Percentiles rank a stretch among this genome's conserved stretches.
Evolutionary conservation across 176 grass and related monocot species (phyloP).

Genomic region (Hsuehochloa calcarea): DNA sequence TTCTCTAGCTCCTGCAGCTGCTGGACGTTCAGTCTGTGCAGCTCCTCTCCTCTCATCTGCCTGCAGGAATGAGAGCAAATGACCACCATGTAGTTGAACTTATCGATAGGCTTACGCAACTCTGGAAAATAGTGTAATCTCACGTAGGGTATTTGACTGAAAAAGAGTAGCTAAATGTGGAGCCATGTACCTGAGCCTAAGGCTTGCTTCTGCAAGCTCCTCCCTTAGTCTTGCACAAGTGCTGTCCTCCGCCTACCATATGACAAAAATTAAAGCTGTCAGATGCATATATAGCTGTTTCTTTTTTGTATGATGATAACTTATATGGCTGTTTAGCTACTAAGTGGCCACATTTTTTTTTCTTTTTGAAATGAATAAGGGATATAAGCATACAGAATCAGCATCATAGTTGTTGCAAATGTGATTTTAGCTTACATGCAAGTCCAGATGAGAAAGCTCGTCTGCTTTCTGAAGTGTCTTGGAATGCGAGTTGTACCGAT

Average conservation of each 20-base stretch:
- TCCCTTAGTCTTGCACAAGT: constrained; percentile 42
- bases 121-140: not conserved
- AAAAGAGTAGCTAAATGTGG: not conserved
- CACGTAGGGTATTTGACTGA: not conserved
- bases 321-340: not conserved
- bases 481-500: constrained; percentile 48
- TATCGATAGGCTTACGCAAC: not conserved
- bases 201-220: constrained; percentile 53
- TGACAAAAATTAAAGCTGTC: not conserved
- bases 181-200: constrained; percentile 46
- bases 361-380: not conserved
- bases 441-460: constrained; percentile 35
- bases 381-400: not conserved
- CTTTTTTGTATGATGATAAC: not conserved
- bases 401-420: not conserved
- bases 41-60: constrained; percentile 83
- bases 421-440: constrained; percentile 45
- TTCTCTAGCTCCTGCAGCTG: constrained; percentile 74
- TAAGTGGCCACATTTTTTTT: not conserved
- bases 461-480: constrained; percentile 57
- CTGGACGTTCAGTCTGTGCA: constrained; percentile 54
- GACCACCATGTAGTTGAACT: not conserved
- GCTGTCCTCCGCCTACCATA: constrained; percentile 45
- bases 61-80: constrained; percentile 29
- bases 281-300: not conserved